Conservation (phyloP, 2,329 filamentous ascomycete species). For the Zasmidium cellare region DNA sequence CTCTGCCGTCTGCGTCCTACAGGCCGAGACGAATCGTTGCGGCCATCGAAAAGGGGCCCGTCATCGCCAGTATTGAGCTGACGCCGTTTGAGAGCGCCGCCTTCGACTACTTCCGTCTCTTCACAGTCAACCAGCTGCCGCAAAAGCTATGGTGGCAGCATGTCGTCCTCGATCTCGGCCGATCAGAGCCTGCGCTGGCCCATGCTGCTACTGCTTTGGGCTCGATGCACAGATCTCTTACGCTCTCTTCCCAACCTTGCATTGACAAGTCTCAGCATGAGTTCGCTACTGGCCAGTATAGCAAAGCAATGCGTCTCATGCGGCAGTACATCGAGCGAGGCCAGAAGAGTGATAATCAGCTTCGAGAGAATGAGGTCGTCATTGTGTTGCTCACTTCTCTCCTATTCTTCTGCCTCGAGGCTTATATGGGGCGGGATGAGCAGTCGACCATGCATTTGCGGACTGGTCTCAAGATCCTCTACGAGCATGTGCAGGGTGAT, state of each 20-base stretch:
- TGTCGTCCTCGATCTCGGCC: slow-evolving; percentile 3
- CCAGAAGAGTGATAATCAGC: background rate
- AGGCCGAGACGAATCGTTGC: background rate
- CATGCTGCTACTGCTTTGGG: slow-evolving; percentile 9
- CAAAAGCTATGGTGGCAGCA: slow-evolving; percentile 8
- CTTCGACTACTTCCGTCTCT: slow-evolving; percentile 7
- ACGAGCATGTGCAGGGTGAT: background rate
- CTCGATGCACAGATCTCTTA: slow-evolving; percentile 7
- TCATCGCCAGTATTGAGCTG: background rate
- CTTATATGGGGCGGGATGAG: slow-evolving; percentile 10
- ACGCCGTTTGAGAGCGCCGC: slow-evolving; percentile 2
- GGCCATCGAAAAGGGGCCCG: background rate
- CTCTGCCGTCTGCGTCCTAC: background rate
- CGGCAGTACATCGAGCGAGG: slow-evolving; percentile 6
- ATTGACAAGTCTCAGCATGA: background rate
- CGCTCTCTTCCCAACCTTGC: background rate
- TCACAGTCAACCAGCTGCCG: slow-evolving; percentile 5
- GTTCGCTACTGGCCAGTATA: slow-evolving; percentile 10
- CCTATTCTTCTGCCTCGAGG: slow-evolving; percentile 17
- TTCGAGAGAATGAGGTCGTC: slow-evolving; percentile 1
- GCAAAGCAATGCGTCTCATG: slow-evolving; percentile 2
- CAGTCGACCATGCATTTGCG: slow-evolving; percentile 10
- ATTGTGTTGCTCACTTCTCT: slow-evolving; percentile 11
- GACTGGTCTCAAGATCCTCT: slow-evolving; percentile 7
- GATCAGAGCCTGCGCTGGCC: slow-evolving; percentile 3